These are phyloP conservation scores for Vigna trinervia DNA, from an alignment of 306 rosid species.

Conservation along the genomic window DNA sequence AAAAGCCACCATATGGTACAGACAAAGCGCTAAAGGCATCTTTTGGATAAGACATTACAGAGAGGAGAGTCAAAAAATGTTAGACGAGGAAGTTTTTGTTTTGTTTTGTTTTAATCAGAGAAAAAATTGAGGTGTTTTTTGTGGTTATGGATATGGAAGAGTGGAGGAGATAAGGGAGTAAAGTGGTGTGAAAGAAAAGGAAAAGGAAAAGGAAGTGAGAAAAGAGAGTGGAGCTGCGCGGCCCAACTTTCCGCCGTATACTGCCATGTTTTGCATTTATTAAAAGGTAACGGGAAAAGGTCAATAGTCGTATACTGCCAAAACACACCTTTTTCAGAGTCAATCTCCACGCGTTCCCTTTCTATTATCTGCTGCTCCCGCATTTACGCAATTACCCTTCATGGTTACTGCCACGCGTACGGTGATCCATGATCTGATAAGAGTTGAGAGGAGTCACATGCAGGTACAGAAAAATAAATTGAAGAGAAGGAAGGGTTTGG, in stretches of 20 bases:
- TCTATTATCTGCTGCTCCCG: slow-evolving; percentile 12
- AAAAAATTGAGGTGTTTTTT: background rate
- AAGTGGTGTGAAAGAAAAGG: slow-evolving; percentile 24
- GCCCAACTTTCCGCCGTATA: slow-evolving; percentile 21
- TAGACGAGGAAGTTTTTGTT: background rate
- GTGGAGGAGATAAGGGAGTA: slow-evolving; percentile 31
- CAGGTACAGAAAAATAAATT: slow-evolving; percentile 24
- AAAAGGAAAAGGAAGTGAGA: background rate
- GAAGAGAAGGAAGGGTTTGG: background rate
- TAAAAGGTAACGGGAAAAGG: background rate
- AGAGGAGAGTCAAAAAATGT: background rate
- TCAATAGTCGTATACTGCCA: slow-evolving; percentile 55
- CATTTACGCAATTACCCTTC: slow-evolving; percentile 21
- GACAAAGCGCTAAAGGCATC: too few relatives aligned
- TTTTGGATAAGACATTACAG: background rate
- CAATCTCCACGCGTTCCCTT: background rate
- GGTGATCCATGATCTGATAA: background rate
- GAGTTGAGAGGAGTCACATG: slow-evolving; percentile 53
- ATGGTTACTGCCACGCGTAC: background rate
- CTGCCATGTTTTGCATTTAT: slow-evolving; percentile 39
- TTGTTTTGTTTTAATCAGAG: background rate
- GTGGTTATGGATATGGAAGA: too few relatives aligned
- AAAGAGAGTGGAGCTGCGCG: slow-evolving; percentile 18
- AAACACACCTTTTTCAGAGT: slow-evolving; percentile 55
- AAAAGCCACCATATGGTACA: too few relatives aligned